Conservation (phyloP, 441 rosid genomes). For the Populus trichocarpa region DNA sequence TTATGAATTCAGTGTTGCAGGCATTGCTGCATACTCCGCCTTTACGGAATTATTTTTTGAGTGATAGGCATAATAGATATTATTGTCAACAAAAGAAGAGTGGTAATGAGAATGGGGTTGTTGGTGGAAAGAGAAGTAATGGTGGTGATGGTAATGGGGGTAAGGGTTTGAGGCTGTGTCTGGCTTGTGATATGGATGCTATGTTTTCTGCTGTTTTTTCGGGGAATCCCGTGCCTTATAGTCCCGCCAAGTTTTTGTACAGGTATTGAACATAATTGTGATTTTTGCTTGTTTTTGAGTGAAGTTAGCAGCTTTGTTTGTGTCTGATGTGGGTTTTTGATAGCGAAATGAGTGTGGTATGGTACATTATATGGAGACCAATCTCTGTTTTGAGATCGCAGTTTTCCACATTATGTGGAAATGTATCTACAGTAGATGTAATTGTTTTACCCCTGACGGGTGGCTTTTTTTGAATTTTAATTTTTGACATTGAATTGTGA, state of each 20-base stretch:
- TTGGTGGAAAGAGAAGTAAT: slow-evolving; percentile 10
- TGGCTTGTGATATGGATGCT: slow-evolving; percentile 61
- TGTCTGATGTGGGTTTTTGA: background rate
- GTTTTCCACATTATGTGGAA: background rate
- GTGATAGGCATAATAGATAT: slow-evolving; percentile 51
- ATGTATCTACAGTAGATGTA: background rate
- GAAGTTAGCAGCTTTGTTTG: background rate
- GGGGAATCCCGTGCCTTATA: slow-evolving; percentile 59
- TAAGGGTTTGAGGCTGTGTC: slow-evolving; percentile 33
- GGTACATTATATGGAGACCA: background rate
- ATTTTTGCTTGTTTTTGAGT: background rate
- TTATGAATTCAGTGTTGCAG: slow-evolving; percentile 79
- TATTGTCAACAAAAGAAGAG: slow-evolving; percentile 46
- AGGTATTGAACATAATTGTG: slow-evolving; percentile 34
- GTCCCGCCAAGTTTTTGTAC: slow-evolving; percentile 71
- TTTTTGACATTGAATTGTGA: background rate
- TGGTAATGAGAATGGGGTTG: slow-evolving; percentile 9
- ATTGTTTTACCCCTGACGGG: background rate
- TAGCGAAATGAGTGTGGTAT: background rate
- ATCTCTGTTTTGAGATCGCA: background rate
- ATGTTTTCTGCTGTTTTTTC: slow-evolving; percentile 61
- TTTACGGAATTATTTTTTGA: slow-evolving; percentile 56
- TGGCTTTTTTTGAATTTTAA: background rate
- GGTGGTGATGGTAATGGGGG: background rate
- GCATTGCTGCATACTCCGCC: slow-evolving; percentile 74